A percentile compares a stretch with the other conserved stretches of the same genome.
Conservation (phyloP, 768 basidiomycete genomes). For the Naematelia aurantialba region DNA sequence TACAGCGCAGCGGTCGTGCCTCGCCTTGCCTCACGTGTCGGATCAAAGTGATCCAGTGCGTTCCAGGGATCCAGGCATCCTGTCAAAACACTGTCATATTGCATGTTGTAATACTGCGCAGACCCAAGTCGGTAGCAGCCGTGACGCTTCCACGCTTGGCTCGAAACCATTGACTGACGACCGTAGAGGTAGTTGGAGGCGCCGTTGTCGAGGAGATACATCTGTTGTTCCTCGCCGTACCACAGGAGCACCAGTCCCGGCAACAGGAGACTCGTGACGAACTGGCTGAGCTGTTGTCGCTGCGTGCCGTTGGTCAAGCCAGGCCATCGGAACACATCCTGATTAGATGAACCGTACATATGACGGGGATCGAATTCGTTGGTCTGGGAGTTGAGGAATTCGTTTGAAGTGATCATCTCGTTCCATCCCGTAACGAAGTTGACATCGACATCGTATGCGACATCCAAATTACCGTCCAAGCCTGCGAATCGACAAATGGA, state of each 20-base stretch:
- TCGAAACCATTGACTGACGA: constrained; percentile 84
- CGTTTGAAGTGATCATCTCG: constrained; percentile 72
- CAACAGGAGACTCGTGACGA: constrained; percentile 74
- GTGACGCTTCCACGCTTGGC: constrained; percentile 83
- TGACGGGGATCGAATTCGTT: constrained; percentile 74
- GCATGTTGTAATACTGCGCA: constrained; percentile 90
- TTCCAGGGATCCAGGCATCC: constrained; percentile 91
- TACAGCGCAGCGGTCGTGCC: constrained; percentile 68
- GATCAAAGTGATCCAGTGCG: constrained; percentile 89
- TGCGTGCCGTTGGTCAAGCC: constrained; percentile 79
- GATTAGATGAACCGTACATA: constrained; percentile 89
- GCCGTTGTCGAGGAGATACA: constrained; percentile 82
- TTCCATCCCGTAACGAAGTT: constrained; percentile 91
- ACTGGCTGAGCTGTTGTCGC: constrained; percentile 69
- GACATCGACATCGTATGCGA: constrained; percentile 75
- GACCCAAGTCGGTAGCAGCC: constrained; percentile 90
- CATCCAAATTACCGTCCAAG: constrained; percentile 91
- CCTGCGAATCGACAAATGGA: constrained; percentile 79
- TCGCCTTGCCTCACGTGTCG: constrained; percentile 72
- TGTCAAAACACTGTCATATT: constrained; percentile 68
- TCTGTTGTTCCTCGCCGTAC: constrained; percentile 85
- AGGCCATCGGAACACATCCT: constrained; percentile 93
- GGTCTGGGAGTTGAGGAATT: constrained; percentile 70
- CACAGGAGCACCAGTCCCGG: constrained; percentile 80
- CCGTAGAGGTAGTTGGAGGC: constrained; percentile 83